Conservation (phyloP, 768 basidiomycete genomes). For the Tricholomella constricta region DNA sequence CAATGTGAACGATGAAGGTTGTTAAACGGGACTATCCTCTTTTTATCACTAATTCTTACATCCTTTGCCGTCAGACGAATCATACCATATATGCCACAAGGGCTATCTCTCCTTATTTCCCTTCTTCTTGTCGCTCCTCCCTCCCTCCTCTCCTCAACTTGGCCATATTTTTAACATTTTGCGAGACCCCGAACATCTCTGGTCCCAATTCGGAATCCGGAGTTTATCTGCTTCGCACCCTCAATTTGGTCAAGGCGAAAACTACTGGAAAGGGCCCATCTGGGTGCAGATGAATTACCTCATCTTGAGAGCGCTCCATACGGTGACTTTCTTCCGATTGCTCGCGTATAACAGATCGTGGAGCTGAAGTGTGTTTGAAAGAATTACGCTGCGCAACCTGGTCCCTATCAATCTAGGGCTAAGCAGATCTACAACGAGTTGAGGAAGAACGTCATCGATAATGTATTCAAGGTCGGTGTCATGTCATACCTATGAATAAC, state of each 20-base stretch:
- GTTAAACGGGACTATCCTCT: conserved; percentile 16
- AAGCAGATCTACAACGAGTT: conserved; percentile 79
- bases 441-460: conserved; percentile 81
- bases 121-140: conserved; percentile 80
- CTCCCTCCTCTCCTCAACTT: conserved; percentile 76
- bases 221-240: conserved; percentile 87
- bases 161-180: conserved; percentile 81
- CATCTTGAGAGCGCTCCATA: conserved; percentile 75
- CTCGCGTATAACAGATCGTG: too few relatives aligned
- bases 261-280: conserved; percentile 97
- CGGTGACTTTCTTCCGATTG: conserved; percentile 42
- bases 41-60: background rate
- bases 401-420: conserved; percentile 80
- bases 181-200: conserved; percentile 79
- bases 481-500: background rate
- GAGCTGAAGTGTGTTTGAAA: conserved; percentile 26
- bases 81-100: conserved; percentile 85
- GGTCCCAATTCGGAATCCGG: conserved; percentile 89
- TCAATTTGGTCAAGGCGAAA: conserved; percentile 90
- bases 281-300: conserved; percentile 99
- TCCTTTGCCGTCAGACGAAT: conserved; percentile 66
- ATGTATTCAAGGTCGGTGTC: conserved; percentile 60
- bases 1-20: conserved; percentile 83
- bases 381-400: conserved; percentile 77
- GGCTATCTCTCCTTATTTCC: conserved; percentile 97